Conservation (phyloP, 108 stramenopile species). For the Mayamaea pseudoterrestris region DNA sequence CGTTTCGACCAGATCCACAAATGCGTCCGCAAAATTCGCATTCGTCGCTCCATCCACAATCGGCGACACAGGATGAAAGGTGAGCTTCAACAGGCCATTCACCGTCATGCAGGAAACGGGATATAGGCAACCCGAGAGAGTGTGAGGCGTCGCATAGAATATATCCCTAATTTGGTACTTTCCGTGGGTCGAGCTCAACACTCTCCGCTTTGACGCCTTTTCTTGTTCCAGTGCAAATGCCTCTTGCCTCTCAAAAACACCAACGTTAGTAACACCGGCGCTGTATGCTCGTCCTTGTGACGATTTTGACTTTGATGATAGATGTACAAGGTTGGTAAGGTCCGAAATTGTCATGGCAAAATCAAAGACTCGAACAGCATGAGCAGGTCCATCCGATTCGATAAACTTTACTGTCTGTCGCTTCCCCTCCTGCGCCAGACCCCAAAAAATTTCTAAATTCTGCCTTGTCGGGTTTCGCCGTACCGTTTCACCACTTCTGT, state of each 20-base stretch:
- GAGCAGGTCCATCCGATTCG: conserved; percentile 48
- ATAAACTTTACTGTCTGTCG: conserved; percentile 58
- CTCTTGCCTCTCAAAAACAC: conserved; percentile 62
- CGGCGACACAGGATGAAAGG: conserved; percentile 68
- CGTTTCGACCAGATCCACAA: conserved; percentile 48
- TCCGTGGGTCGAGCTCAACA: conserved; percentile 38
- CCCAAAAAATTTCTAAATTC: conserved; percentile 42
- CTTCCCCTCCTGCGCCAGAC: conserved; percentile 47
- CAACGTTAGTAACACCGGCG: conserved; percentile 73
- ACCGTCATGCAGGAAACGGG: conserved; percentile 63
- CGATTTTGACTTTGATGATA: conserved; percentile 64
- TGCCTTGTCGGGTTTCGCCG: conserved; percentile 21
- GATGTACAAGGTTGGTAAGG: conserved; percentile 73
- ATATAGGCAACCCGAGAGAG: conserved; percentile 63
- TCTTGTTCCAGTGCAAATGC: conserved; percentile 37
- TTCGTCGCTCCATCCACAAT: conserved; percentile 53
- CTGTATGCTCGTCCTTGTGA: conserved; percentile 78
- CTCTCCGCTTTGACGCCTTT: neutral
- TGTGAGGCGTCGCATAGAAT: conserved; percentile 68
- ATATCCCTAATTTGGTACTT: conserved; percentile 61
- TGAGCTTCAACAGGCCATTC: conserved; percentile 56
- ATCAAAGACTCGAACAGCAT: conserved; percentile 77
- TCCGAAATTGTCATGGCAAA: conserved; percentile 73
- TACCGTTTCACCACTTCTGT: conserved; percentile 44
- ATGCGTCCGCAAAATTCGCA: conserved; percentile 57